phyloP scores from a whole-genome alignment of 2,329 filamentous ascomycete genomes.

The Ophiostoma ips region DNA sequence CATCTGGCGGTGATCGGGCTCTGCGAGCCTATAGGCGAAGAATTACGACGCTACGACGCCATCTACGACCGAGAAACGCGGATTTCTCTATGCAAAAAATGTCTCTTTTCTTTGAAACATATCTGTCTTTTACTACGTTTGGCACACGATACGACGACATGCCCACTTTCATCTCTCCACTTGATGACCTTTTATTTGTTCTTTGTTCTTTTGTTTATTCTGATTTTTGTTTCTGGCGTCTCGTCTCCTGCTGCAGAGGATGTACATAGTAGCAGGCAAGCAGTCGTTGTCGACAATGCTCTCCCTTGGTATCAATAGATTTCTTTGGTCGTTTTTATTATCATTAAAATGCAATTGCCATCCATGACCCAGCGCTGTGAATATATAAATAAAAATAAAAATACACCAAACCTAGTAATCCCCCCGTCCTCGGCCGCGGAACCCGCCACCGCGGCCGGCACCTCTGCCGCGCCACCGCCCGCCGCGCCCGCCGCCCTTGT shows the following conservation, averaged over 20 bases:
- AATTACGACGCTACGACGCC: slow-evolving; percentile 10
- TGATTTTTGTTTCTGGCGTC: not conserved
- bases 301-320: too few relatives aligned
- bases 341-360: too few relatives aligned
- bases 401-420: too few relatives aligned
- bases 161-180: slow-evolving; percentile 1
- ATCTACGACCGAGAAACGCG: not conserved
- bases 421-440: slow-evolving; percentile 15
- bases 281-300: too few relatives aligned
- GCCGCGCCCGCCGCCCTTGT: slow-evolving; percentile 21
- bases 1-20: slow-evolving; percentile 29
- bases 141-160: too few relatives aligned
- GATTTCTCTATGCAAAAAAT: not conserved
- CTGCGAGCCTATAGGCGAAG: not conserved
- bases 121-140: not conserved
- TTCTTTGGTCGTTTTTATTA: not conserved
- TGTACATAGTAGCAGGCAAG: too few relatives aligned
- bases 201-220: not conserved
- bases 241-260: not conserved
- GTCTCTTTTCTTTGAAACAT: not conserved
- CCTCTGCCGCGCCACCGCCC: slow-evolving; percentile 22
- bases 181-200: not conserved
- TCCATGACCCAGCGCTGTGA: too few relatives aligned
- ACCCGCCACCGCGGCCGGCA: slow-evolving; percentile 15
- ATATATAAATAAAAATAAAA: too few relatives aligned